These are phyloP conservation scores for Bryum argenteum DNA, from an alignment of 225 moss, liverwort and hornwort genomes.

Conservation along the genomic window DNA sequence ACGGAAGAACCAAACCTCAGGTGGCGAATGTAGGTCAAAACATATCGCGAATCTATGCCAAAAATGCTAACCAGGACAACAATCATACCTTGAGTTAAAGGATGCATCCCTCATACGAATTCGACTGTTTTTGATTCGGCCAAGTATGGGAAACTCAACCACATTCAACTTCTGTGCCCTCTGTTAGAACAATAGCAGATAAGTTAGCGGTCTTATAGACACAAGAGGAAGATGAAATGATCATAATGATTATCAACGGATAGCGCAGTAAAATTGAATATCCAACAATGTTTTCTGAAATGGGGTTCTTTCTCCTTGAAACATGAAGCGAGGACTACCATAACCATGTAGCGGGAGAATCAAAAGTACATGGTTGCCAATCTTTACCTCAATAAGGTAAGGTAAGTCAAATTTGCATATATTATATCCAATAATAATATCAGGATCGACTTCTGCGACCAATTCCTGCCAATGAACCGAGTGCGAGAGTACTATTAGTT, in stretches of 20 bases:
- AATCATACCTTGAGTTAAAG: slow-evolving; percentile 73
- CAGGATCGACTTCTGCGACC: slow-evolving; percentile 86
- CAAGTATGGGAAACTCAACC: slow-evolving; percentile 82
- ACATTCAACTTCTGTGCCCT: slow-evolving; percentile 82
- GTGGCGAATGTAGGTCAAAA: not conserved
- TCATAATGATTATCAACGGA: not conserved
- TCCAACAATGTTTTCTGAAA: not conserved
- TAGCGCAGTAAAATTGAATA: not conserved
- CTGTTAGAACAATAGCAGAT: slow-evolving; percentile 47
- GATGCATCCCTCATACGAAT: slow-evolving; percentile 93
- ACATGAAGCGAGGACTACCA: slow-evolving; percentile 5
- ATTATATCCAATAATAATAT: slow-evolving; percentile 96
- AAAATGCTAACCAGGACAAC: slow-evolving; percentile 18
- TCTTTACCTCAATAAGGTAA: slow-evolving; percentile 79
- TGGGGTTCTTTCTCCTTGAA: not conserved
- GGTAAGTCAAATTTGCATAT: slow-evolving; percentile 99
- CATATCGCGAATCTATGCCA: not conserved
- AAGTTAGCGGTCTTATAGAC: not conserved
- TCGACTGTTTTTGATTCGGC: slow-evolving; percentile 85
- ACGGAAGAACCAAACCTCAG: not conserved
- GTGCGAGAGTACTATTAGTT: not conserved
- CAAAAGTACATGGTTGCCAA: slow-evolving; percentile 5
- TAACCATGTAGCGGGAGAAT: slow-evolving; percentile 14
- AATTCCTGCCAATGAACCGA: slow-evolving; percentile 65
- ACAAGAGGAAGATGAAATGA: not conserved